Percentiles rank a stretch among this genome's conserved stretches.
Evolutionary conservation across 345 rosid genomes (phyloP).

Genomic region (sweet orange (Citrus sinensis)): DVS_A1.0 CM039165.1:35000001-35000500

Average conservation of each 20-base stretch:
- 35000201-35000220: neutral
- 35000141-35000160: neutral
- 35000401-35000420: conserved; percentile 57
- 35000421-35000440: neutral
- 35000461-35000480: neutral
- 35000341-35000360: conserved; percentile 69
- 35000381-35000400: conserved; percentile 78
- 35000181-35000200: neutral
- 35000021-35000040: conserved; percentile 49
- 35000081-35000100: conserved; percentile 44
- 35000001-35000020: conserved; percentile 16
- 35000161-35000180: neutral
- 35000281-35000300: neutral
- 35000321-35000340: conserved; percentile 8
- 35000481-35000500: neutral
- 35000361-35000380: conserved; percentile 70
- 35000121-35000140: conserved; percentile 27
- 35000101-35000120: conserved; percentile 66
- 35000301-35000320: neutral
- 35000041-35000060: conserved; percentile 64
- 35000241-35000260: neutral
- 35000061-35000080: conserved; percentile 91
- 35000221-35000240: neutral
- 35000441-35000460: conserved; percentile 1
- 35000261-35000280: neutral